Conservation (phyloP, 495 filamentous ascomycete genomes). For the Lepraria neglecta region DNA sequence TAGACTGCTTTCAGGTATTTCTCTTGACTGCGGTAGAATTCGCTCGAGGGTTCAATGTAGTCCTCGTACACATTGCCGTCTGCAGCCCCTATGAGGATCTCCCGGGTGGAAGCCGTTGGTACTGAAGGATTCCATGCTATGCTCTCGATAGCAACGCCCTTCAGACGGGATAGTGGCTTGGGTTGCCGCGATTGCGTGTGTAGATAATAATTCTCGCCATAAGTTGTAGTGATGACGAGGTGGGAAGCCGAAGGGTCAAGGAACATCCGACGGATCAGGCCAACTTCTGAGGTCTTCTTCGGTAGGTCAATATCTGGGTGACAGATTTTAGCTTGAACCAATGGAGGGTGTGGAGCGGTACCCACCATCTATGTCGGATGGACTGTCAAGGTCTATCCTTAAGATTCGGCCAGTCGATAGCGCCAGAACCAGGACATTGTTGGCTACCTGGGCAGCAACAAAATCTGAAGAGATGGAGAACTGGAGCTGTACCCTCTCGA, state of each 20-base stretch:
- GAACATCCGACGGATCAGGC: slow-evolving; percentile 90
- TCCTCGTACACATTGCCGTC: slow-evolving; percentile 94
- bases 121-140: slow-evolving; percentile 95
- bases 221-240: slow-evolving; percentile 80
- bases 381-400: slow-evolving; percentile 86
- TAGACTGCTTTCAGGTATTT: slow-evolving; percentile 79
- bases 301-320: slow-evolving; percentile 90
- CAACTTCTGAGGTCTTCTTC: slow-evolving; percentile 82
- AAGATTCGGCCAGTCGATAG: slow-evolving; percentile 83
- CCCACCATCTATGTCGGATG: slow-evolving; percentile 90
- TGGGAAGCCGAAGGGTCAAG: slow-evolving; percentile 95
- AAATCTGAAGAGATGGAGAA: slow-evolving; percentile 90
- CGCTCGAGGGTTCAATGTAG: slow-evolving; percentile 87
- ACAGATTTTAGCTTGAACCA: slow-evolving; percentile 15
- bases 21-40: slow-evolving; percentile 93
- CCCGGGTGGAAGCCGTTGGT: slow-evolving; percentile 88
- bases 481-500: slow-evolving; percentile 82
- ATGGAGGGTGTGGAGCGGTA: slow-evolving; percentile 23
- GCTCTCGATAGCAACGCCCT: slow-evolving; percentile 78
- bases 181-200: slow-evolving; percentile 89
- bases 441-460: slow-evolving; percentile 91
- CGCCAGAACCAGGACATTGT: slow-evolving; percentile 90
- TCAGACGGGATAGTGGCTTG: slow-evolving; percentile 71
- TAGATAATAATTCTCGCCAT: slow-evolving; percentile 95
- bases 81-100: slow-evolving; percentile 86